Evolutionary conservation across 345 rosid species (phyloP).

Genomic region (Citrus medica): DNA sequence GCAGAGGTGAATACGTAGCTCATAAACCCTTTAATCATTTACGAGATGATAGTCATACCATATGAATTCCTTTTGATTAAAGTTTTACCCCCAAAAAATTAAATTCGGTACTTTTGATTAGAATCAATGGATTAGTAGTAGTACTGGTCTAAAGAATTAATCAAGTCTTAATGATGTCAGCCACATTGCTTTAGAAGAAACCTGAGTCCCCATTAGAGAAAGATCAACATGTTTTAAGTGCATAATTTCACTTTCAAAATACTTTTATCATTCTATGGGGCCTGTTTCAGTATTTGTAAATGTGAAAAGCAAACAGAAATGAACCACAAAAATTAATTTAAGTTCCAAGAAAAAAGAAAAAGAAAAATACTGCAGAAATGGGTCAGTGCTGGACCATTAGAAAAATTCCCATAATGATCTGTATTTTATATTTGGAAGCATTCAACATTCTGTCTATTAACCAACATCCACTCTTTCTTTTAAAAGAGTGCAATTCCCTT

Average conservation of each 20-base stretch:
- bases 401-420: conserved; percentile 10
- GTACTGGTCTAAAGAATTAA: background rate
- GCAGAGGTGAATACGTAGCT: background rate
- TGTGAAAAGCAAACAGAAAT: conserved; percentile 18
- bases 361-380: background rate
- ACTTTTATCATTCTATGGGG: conserved; percentile 4
- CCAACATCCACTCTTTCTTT: conserved; percentile 20
- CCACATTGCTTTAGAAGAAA: conserved; percentile 6
- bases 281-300: background rate
- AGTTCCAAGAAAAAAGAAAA: background rate
- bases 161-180: conserved; percentile 13
- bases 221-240: background rate
- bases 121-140: background rate
- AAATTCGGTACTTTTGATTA: background rate
- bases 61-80: background rate
- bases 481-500: conserved; percentile 28
- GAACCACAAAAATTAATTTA: conserved; percentile 11
- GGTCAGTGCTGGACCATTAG: conserved; percentile 17
- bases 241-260: conserved; percentile 8
- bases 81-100: background rate
- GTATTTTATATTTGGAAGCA: conserved; percentile 35
- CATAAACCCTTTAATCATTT: background rate
- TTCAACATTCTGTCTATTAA: conserved; percentile 13
- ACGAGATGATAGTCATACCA: conserved; percentile 5
- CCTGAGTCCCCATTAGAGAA: background rate